Conservation (phyloP, 768 basidiomycete genomes). For the Lentinus brumalis region DNA sequence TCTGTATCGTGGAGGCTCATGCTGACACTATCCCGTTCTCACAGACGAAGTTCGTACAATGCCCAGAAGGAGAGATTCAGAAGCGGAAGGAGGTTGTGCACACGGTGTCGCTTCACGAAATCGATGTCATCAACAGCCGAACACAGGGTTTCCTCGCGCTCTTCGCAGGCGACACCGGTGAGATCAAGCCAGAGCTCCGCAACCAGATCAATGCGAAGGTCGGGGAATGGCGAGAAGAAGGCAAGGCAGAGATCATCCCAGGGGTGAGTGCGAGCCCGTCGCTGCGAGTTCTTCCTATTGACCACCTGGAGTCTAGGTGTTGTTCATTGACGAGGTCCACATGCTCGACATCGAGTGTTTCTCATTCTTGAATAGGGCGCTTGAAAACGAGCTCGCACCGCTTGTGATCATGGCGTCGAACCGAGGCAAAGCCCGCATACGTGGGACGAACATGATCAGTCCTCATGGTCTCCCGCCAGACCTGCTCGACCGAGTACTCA, state of each 20-base stretch:
- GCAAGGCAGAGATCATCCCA: slow-evolving; percentile 96
- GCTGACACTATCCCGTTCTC: slow-evolving; percentile 1
- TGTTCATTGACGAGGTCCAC: slow-evolving; percentile 99
- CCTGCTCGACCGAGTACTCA: slow-evolving; percentile 91
- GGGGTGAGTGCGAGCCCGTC: slow-evolving; percentile 58
- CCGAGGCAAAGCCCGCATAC: slow-evolving; percentile 90
- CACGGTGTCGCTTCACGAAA: slow-evolving; percentile 96
- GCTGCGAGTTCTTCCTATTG: too few relatives aligned
- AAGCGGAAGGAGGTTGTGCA: slow-evolving; percentile 97
- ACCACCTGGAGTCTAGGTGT: slow-evolving; percentile 53
- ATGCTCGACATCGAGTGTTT: slow-evolving; percentile 99
- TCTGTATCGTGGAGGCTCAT: not conserved
- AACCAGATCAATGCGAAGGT: slow-evolving; percentile 98
- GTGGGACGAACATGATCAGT: slow-evolving; percentile 91
- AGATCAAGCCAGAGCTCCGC: slow-evolving; percentile 96
- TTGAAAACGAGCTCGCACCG: slow-evolving; percentile 92
- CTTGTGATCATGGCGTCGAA: slow-evolving; percentile 99
- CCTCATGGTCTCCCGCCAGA: slow-evolving; percentile 96
- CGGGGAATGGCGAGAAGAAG: slow-evolving; percentile 97
- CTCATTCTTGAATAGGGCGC: slow-evolving; percentile 95
- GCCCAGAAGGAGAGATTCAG: slow-evolving; percentile 97
- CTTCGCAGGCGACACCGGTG: slow-evolving; percentile 94
- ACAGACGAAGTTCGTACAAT: slow-evolving; percentile 97
- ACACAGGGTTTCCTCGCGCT: slow-evolving; percentile 98
- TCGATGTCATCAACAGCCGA: slow-evolving; percentile 98